Evolutionary conservation across 208 protist species (phyloP).

Genomic region (Wallacemonas sp.): DNA sequence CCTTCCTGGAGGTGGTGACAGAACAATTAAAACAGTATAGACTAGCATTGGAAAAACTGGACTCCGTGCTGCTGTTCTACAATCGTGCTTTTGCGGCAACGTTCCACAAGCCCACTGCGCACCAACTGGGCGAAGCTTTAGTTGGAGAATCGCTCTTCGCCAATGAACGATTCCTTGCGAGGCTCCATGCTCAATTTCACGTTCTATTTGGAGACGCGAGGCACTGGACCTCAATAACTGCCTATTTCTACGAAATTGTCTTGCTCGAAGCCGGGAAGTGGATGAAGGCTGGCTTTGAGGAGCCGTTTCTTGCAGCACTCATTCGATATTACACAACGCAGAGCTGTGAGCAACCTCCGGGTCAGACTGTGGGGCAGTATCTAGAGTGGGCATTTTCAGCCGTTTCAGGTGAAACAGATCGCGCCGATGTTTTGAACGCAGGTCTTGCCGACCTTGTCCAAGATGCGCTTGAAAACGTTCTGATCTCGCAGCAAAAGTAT

Average conservation of each 20-base stretch:
- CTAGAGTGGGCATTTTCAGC: constrained; percentile 25
- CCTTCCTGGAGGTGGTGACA: constrained; percentile 43
- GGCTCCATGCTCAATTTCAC: background rate
- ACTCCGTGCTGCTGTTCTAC: constrained; percentile 61
- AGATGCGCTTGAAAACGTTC: constrained; percentile 21
- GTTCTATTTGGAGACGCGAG: background rate
- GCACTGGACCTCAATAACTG: background rate
- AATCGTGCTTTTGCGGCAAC: constrained; percentile 18
- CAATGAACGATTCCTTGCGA: background rate
- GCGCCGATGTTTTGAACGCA: constrained; percentile 23
- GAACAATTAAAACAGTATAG: constrained; percentile 55
- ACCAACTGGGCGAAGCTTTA: background rate
- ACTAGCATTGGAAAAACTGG: constrained; percentile 42
- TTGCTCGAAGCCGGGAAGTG: constrained; percentile 3
- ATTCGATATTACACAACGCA: constrained; percentile 17
- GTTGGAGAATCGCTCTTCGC: background rate
- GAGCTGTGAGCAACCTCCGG: constrained; percentile 16
- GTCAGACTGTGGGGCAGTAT: constrained; percentile 15
- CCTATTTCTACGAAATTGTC: constrained; percentile 5
- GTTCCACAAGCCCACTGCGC: background rate
- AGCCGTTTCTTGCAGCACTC: constrained; percentile 31
- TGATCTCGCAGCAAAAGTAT: constrained; percentile 16
- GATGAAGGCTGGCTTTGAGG: constrained; percentile 14
- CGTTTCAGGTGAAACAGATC: background rate
- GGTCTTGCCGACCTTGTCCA: constrained; percentile 26